Percentiles rank a stretch among this genome's conserved stretches.
Evolutionary conservation across 1,284 basidiomycete species (phyloP).

Genomic region (Melampsora americana): DNA sequence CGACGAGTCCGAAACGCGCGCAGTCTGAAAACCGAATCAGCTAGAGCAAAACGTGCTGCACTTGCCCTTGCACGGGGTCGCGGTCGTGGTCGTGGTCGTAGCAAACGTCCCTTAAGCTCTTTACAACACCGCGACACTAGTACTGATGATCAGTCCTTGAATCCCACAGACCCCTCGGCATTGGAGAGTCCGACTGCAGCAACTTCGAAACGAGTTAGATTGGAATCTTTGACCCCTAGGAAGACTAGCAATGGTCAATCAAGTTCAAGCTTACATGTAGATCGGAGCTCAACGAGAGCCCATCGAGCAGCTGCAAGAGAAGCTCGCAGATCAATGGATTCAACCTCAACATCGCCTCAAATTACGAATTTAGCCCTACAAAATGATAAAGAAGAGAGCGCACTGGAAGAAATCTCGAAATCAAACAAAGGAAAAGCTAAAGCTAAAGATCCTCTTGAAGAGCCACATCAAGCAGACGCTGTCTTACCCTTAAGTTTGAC

Average conservation of each 20-base stretch:
- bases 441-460: constrained; percentile 10
- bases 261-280: not conserved
- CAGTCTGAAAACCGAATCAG: not conserved
- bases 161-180: too few species aligned
- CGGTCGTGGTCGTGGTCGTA: not conserved
- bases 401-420: not conserved
- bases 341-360: not conserved
- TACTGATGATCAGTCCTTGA: not conserved
- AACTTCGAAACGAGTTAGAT: too few species aligned
- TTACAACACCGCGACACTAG: not conserved
- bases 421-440: constrained; percentile 24
- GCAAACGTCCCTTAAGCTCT: constrained; percentile 1
- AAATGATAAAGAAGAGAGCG: not conserved
- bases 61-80: too few species aligned
- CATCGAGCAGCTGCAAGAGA: constrained; percentile 29
- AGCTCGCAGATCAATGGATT: constrained; percentile 26
- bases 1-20: not conserved
- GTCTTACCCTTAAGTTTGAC: not conserved
- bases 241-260: too few species aligned
- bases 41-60: not conserved
- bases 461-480: not conserved
- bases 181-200: too few species aligned
- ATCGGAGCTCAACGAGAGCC: not conserved
- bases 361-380: too few species aligned
- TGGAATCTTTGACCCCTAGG: too few species aligned